A percentile compares a stretch with the other conserved stretches of the same genome.
phyloP scores from a whole-genome alignment of 345 rosid species.

The Erysimum cheiranthoides region DNA sequence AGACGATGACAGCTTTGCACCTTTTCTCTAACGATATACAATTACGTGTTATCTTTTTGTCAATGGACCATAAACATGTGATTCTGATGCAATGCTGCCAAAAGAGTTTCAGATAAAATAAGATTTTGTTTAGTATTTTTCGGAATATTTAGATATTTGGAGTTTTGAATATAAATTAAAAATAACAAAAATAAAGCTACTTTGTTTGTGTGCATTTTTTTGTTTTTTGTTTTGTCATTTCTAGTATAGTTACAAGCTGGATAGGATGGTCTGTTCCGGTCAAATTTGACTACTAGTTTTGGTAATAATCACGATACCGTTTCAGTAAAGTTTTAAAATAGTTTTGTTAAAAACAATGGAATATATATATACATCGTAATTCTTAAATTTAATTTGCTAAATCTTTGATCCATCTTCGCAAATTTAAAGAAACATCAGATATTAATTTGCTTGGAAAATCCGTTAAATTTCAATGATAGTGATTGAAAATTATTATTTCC shows the following conservation, averaged over 20 bases:
- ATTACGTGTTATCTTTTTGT: conserved; percentile 26
- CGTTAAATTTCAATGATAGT: too few relatives aligned
- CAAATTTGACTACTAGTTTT: conserved; percentile 31
- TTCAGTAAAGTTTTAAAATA: background rate
- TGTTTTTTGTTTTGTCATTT: background rate
- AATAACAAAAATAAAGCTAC: background rate
- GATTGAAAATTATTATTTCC: background rate
- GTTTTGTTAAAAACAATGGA: background rate
- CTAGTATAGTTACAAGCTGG: conserved; percentile 26
- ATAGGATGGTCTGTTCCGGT: background rate
- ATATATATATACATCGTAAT: background rate
- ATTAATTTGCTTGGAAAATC: background rate
- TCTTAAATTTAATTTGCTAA: background rate
- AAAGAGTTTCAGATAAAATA: background rate
- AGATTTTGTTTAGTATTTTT: background rate
- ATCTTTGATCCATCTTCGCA: background rate
- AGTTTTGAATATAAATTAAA: conserved; percentile 4
- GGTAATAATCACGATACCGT: conserved; percentile 27
- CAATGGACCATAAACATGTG: conserved; percentile 35
- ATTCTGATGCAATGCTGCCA: conserved; percentile 26
- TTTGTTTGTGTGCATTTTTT: background rate
- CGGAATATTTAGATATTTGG: conserved; percentile 8
- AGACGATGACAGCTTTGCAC: conserved; percentile 30
- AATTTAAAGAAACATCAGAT: background rate
- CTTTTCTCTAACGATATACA: conserved; percentile 19